Conservation (phyloP, 192 early-diverging fungal genomes). For the Umbelopsis vinacea region DNA sequence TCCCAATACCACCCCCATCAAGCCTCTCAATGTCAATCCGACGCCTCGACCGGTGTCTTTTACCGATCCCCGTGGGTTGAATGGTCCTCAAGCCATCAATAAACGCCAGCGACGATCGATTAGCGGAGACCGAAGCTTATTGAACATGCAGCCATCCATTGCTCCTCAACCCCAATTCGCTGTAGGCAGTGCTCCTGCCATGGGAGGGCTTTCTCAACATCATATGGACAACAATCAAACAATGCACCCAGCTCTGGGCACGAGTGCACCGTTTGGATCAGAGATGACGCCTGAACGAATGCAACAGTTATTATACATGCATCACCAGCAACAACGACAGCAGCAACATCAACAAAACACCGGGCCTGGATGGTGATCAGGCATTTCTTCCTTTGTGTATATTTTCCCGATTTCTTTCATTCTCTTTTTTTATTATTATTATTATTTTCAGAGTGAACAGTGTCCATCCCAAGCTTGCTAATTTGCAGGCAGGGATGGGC, state of each 20-base stretch:
- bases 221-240: neutral
- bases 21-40: neutral
- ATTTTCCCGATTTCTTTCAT: neutral
- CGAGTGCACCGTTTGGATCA: slow-evolving; percentile 12
- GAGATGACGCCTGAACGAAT: slow-evolving; percentile 16
- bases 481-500: neutral
- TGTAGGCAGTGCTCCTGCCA: neutral
- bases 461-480: too few relatives aligned
- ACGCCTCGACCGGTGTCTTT: slow-evolving; percentile 24
- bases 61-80: slow-evolving; percentile 15
- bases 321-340: slow-evolving; percentile 13
- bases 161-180: slow-evolving; percentile 16
- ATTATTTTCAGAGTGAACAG: neutral
- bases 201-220: neutral
- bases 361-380: slow-evolving; percentile 15
- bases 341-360: slow-evolving; percentile 15
- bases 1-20: neutral
- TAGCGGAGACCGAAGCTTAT: slow-evolving; percentile 5
- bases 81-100: slow-evolving; percentile 22
- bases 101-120: slow-evolving; percentile 28
- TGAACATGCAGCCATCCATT: slow-evolving; percentile 15
- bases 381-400: slow-evolving; percentile 3
- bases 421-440: neutral
- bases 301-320: slow-evolving; percentile 18
- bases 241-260: neutral